These are phyloP conservation scores for Aspergillus tanneri DNA, from an alignment of 2,329 filamentous ascomycete genomes.

Conservation along the genomic window DNA sequence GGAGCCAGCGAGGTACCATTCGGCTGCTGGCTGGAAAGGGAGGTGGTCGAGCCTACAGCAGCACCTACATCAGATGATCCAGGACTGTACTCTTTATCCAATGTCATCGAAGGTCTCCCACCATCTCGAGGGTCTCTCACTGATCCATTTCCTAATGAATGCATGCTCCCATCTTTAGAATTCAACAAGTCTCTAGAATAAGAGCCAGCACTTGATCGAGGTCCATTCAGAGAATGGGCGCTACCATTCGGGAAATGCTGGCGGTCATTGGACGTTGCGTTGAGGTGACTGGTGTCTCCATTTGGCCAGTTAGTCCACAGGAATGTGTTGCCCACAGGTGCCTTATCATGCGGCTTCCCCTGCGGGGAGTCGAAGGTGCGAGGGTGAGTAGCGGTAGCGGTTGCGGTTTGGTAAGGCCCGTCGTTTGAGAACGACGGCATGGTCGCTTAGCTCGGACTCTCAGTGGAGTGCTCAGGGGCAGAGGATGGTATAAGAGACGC, in stretches of 20 bases:
- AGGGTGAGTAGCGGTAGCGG: constrained; percentile 35
- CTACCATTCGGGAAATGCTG: constrained; percentile 51
- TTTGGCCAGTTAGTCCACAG: constrained; percentile 48
- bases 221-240: constrained; percentile 61
- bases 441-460: constrained; percentile 18
- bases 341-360: constrained; percentile 47
- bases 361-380: constrained; percentile 42
- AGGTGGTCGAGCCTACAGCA: constrained; percentile 27
- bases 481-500: not conserved
- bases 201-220: constrained; percentile 48
- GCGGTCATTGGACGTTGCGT: constrained; percentile 41
- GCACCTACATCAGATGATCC: constrained; percentile 31
- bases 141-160: constrained; percentile 45
- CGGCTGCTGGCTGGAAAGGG: constrained; percentile 26
- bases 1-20: constrained; percentile 27
- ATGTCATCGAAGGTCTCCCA: constrained; percentile 27
- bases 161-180: constrained; percentile 48
- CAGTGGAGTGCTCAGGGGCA: constrained; percentile 10
- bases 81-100: constrained; percentile 26
- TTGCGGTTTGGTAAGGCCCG: constrained; percentile 33
- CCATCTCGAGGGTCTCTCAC: constrained; percentile 34
- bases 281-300: constrained; percentile 42
- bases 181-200: constrained; percentile 43
- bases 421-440: constrained; percentile 45
- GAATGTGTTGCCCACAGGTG: constrained; percentile 46